Conservation (phyloP, 2,329 filamentous ascomycete genomes). For the Polychaeton citri region DNA sequence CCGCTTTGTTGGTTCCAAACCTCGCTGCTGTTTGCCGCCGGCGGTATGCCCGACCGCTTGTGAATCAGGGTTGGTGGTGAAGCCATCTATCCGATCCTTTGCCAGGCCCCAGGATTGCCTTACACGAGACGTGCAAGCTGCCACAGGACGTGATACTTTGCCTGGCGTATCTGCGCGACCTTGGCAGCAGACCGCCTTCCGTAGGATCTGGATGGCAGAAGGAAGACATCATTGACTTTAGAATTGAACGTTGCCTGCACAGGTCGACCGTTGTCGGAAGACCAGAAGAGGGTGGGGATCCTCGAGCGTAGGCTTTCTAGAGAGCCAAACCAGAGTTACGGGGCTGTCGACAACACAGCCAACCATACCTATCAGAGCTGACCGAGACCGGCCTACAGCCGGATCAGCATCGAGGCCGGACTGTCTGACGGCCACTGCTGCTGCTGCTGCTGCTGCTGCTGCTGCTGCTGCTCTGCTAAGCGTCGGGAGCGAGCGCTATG, state of each 20-base stretch:
- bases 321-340: too few species aligned
- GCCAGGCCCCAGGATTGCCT: not conserved
- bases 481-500: not conserved
- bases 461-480: not conserved
- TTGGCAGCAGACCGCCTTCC: too few species aligned
- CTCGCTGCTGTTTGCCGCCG: too few species aligned
- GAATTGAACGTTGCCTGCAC: not conserved
- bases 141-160: too few species aligned
- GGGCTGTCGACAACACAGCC: not conserved
- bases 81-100: not conserved
- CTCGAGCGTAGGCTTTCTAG: not conserved
- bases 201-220: not conserved
- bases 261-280: not conserved
- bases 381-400: not conserved
- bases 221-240: not conserved
- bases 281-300: not conserved
- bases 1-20: not conserved
- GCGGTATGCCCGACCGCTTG: not conserved
- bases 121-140: too few species aligned
- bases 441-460: not conserved
- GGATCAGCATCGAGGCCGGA: not conserved
- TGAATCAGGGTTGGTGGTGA: not conserved
- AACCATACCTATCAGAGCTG: not conserved
- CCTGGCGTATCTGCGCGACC: too few species aligned
- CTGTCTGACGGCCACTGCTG: not conserved